A percentile compares a stretch with the other conserved stretches of the same genome.
Evolutionary conservation across 257 asterid species (phyloP).

Genomic region (Scutellaria minor): DNA sequence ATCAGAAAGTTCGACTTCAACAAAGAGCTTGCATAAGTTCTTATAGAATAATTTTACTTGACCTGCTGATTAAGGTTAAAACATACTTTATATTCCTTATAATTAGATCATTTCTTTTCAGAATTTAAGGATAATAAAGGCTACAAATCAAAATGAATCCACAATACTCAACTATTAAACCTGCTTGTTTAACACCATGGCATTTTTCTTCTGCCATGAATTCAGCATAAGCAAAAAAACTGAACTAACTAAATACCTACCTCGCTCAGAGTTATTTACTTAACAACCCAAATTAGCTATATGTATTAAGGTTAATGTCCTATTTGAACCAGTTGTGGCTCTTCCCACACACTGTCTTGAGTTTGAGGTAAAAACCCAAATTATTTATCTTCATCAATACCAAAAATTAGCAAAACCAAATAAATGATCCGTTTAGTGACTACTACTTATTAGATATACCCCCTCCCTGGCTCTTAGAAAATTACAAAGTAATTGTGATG

Average conservation of each 20-base stretch:
- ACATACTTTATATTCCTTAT: neutral
- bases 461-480: neutral
- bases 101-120: conserved; percentile 12
- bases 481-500: neutral
- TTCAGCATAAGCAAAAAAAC: conserved; percentile 11
- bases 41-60: neutral
- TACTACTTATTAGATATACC: neutral
- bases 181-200: neutral
- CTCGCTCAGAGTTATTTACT: neutral
- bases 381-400: neutral
- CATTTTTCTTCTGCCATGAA: neutral
- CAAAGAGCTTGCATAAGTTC: neutral
- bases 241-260: conserved; percentile 6
- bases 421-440: neutral
- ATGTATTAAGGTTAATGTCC: neutral
- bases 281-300: neutral
- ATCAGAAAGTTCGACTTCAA: neutral
- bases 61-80: neutral
- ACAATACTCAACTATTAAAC: neutral
- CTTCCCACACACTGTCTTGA: neutral
- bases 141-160: neutral
- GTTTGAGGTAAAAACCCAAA: neutral
- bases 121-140: neutral
- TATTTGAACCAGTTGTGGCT: neutral
- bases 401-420: conserved; percentile 1